phyloP scores from a whole-genome alignment of 2,329 filamentous ascomycete species.

The Penicillium sp. region DNA sequence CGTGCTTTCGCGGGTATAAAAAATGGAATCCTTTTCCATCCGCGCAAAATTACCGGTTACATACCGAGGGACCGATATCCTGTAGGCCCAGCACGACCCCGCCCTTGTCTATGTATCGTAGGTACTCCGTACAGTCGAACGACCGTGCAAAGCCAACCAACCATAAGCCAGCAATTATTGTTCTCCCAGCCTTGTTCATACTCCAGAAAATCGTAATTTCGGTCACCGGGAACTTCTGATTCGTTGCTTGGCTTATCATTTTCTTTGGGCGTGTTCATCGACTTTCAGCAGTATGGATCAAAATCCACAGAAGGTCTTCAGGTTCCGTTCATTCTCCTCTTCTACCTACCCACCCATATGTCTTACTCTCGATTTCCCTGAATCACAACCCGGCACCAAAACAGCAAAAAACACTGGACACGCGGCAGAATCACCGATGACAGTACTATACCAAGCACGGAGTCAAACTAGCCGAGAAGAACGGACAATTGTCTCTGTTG shows the following conservation, averaged over 20 bases:
- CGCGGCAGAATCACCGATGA: background rate
- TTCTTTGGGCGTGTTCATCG: slow-evolving; percentile 10
- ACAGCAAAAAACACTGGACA: background rate
- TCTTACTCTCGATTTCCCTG: background rate
- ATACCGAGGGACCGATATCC: too few relatives aligned
- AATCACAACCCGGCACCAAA: background rate
- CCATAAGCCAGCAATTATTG: background rate
- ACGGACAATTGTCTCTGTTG: background rate
- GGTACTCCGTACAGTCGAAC: background rate
- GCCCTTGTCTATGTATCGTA: too few relatives aligned
- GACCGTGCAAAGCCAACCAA: background rate
- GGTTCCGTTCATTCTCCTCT: background rate
- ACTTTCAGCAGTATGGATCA: slow-evolving; percentile 19
- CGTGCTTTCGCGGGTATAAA: background rate
- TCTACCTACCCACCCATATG: background rate
- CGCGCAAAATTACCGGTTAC: slow-evolving; percentile 2
- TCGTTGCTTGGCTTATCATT: slow-evolving; percentile 26
- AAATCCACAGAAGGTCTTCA: background rate
- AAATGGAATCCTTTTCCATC: background rate
- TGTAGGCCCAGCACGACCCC: too few relatives aligned
- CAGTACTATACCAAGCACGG: background rate
- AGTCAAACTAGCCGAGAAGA: background rate
- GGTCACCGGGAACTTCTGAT: slow-evolving; percentile 11
- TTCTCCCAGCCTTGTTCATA: background rate
- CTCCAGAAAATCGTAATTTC: background rate